phyloP scores from a whole-genome alignment of 2,329 filamentous ascomycete genomes.

The Akanthomyces uredinophilus region DNA sequence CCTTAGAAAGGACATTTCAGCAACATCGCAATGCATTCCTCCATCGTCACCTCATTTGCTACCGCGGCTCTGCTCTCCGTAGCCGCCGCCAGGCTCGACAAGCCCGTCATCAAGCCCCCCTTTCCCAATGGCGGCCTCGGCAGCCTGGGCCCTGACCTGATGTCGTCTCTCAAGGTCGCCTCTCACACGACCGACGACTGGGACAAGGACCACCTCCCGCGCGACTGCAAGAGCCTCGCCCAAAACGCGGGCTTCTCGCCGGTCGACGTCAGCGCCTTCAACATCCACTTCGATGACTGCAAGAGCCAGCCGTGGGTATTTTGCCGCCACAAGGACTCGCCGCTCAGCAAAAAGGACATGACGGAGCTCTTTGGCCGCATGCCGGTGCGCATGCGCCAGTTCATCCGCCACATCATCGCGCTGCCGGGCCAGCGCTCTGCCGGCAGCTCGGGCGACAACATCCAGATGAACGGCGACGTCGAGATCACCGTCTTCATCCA shows the following conservation, averaged over 20 bases:
- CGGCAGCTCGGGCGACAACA: slow-evolving; percentile 18
- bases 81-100: slow-evolving; percentile 8
- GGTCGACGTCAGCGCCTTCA: slow-evolving; percentile 23
- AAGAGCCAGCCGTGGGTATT: slow-evolving; percentile 24
- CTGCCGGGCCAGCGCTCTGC: slow-evolving; percentile 19
- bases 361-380: slow-evolving; percentile 25
- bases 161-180: slow-evolving; percentile 13
- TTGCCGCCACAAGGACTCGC: slow-evolving; percentile 25
- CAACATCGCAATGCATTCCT: not conserved
- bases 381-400: slow-evolving; percentile 26
- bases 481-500: slow-evolving; percentile 18
- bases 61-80: slow-evolving; percentile 1
- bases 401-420: slow-evolving; percentile 23
- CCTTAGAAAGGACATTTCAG: not conserved
- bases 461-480: slow-evolving; percentile 17
- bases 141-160: slow-evolving; percentile 13
- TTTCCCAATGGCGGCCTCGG: slow-evolving; percentile 13
- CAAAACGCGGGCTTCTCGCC: slow-evolving; percentile 17
- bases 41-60: not conserved
- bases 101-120: slow-evolving; percentile 12
- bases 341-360: slow-evolving; percentile 21
- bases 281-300: slow-evolving; percentile 26
- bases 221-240: slow-evolving; percentile 19
- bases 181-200: slow-evolving; percentile 19
- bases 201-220: slow-evolving; percentile 20